Base-by-base conservation (phyloP, 306 rosid species). In the Cercis canadensis region DNA sequence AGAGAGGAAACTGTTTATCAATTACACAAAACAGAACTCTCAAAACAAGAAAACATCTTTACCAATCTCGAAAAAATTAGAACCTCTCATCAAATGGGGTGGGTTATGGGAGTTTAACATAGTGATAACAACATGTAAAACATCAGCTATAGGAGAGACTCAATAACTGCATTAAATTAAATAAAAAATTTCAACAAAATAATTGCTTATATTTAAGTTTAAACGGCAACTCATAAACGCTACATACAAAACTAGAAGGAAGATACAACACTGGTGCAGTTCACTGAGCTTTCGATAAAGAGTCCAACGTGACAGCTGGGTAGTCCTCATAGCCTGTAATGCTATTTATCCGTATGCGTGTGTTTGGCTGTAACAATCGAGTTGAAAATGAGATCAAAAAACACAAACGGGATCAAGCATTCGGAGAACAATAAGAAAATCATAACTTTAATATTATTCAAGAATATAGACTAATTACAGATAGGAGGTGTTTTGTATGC, bases 251-350 rank as follows among this genome's bases (percentile, higher is more conserved):
- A 74, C 39, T 67, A 37, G 52, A 57, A 72, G 32, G 71, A 59
- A 55, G 75, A 75, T 61, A 75, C 76, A 81, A 29, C 34, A 72
- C 33, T 72, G 75, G 49, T 44, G 55, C 34, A 74, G 67, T 45
- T 33, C 70, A 69, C 33, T 37, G 11, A 49, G 67, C 15, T 70
- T 60, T 49, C 59, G 67, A 73, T 29, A 43, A 83, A 0, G 87
- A 82, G 31, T 89, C 97, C 36, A 90, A 83, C 8, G 97, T 89
- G 45, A 80, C 83, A 12, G 88, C 92, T 10, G 99, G 97, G 79
- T 81, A 95, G 78, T 85, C 82, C 83, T 95, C 90, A 69, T 95
- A 95, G 72, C 97, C 97, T 47, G 88, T 78, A 81, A 95, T 92
- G 74, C 89, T 85, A 5, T 92, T 89, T 80, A 95, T 89, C 87